Conservation (phyloP, 2,329 filamentous ascomycete genomes). For the Xylaria sp. region DNA sequence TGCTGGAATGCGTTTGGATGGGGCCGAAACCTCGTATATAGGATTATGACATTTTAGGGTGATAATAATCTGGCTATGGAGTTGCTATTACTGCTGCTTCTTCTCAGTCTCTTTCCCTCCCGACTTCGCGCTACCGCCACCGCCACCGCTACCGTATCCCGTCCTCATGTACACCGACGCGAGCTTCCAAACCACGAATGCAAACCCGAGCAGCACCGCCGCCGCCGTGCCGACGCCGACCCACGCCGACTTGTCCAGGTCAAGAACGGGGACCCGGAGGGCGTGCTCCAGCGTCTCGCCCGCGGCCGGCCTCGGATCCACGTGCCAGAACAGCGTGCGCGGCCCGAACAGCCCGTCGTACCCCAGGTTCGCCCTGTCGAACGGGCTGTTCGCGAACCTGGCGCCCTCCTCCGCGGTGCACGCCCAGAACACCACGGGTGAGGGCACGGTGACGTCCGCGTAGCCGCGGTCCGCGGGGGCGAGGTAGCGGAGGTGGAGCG, state of each 20-base stretch:
- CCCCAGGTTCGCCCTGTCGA: constrained; percentile 81
- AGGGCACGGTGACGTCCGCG: constrained; percentile 65
- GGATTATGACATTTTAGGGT: background rate
- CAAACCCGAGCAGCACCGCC: constrained; percentile 65
- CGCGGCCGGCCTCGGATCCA: constrained; percentile 53
- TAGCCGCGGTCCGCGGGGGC: constrained; percentile 61
- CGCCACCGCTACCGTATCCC: constrained; percentile 38
- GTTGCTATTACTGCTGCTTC: constrained; percentile 32
- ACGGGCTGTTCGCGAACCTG: constrained; percentile 77
- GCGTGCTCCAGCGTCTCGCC: constrained; percentile 52
- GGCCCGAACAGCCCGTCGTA: constrained; percentile 81
- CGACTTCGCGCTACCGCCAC: constrained; percentile 15
- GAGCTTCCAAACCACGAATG: constrained; percentile 70
- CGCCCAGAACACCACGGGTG: constrained; percentile 88
- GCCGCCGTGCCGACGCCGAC: constrained; percentile 59
- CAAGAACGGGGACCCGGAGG: constrained; percentile 68
- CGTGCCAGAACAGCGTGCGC: constrained; percentile 82
- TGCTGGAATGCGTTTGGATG: too few species aligned
- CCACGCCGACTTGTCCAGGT: constrained; percentile 52
- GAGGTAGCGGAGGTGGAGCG: constrained; percentile 85
- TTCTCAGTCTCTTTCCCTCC: constrained; percentile 27
- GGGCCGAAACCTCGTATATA: background rate
- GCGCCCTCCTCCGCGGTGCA: constrained; percentile 68
- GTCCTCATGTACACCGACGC: constrained; percentile 40
- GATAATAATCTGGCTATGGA: constrained; percentile 2